Evolutionary conservation across 352 stramenopile genomes (phyloP).

Genomic region (Phytophthora pseudosyringae): DNA sequence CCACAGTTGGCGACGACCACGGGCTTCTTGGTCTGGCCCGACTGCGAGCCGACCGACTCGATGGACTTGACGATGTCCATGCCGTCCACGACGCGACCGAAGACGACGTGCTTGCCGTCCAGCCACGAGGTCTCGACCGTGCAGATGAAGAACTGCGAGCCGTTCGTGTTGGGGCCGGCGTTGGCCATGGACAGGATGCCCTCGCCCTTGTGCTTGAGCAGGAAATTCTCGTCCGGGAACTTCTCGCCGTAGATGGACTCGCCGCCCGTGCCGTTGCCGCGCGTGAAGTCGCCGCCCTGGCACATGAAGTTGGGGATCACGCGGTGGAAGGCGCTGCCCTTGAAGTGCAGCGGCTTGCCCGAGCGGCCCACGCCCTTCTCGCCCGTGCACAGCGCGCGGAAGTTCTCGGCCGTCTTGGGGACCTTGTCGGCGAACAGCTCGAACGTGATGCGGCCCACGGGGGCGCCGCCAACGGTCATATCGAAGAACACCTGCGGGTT

Average conservation of each 20-base stretch:
- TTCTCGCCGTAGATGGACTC: conserved; percentile 95
- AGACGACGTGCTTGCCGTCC: conserved; percentile 93
- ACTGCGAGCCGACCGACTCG: conserved; percentile 94
- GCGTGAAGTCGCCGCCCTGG: conserved; percentile 98
- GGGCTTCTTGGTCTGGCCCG: conserved; percentile 87
- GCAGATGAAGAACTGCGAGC: conserved; percentile 98
- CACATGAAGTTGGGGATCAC: conserved; percentile 96
- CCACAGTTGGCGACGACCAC: conserved; percentile 97
- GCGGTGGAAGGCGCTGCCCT: conserved; percentile 92
- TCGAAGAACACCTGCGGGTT: conserved; percentile 98
- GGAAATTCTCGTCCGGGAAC: conserved; percentile 98
- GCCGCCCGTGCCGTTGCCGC: conserved; percentile 90
- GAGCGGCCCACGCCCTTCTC: conserved; percentile 92
- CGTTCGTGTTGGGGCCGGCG: conserved; percentile 96
- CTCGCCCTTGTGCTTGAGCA: conserved; percentile 88
- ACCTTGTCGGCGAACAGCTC: conserved; percentile 90
- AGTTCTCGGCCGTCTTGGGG: conserved; percentile 98
- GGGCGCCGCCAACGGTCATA: conserved; percentile 94
- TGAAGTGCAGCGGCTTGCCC: conserved; percentile 86
- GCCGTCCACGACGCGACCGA: conserved; percentile 96
- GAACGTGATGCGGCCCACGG: conserved; percentile 91
- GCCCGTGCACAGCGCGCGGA: conserved; percentile 97
- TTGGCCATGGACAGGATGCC: conserved; percentile 97
- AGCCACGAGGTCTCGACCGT: conserved; percentile 91
- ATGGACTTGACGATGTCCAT: conserved; percentile 99